Percentiles rank a stretch among this genome's conserved stretches.
Evolutionary conservation across 352 stramenopile species (phyloP).

Genomic region (Globisporangium nodosum): DNA sequence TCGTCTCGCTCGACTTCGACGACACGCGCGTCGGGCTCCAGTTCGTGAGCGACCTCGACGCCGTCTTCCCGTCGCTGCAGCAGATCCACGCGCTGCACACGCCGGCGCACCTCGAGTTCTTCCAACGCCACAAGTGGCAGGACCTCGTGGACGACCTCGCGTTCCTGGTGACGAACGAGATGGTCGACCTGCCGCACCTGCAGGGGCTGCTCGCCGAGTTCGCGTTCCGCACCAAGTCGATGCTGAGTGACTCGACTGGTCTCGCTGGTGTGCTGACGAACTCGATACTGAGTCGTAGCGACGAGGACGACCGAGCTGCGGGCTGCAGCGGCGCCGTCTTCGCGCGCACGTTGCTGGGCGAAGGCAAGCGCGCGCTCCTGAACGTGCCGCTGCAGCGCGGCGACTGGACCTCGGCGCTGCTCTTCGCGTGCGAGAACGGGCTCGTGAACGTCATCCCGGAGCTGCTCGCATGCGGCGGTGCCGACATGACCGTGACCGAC

Average conservation of each 20-base stretch:
- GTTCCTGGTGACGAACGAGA: slow-evolving; percentile 52
- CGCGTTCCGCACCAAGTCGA: slow-evolving; percentile 15
- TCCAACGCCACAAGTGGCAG: slow-evolving; percentile 31
- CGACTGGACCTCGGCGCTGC: slow-evolving; percentile 37
- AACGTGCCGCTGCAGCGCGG: slow-evolving; percentile 47
- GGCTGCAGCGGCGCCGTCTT: slow-evolving; percentile 23
- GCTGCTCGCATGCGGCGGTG: slow-evolving; percentile 28
- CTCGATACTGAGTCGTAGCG: not conserved
- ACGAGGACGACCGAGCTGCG: not conserved
- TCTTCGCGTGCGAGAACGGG: slow-evolving; percentile 58
- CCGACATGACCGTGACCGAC: slow-evolving; percentile 59
- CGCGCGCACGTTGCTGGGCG: slow-evolving; percentile 35
- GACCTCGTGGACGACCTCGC: slow-evolving; percentile 46
- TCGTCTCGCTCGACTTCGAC: slow-evolving; percentile 50
- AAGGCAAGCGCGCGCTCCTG: slow-evolving; percentile 29
- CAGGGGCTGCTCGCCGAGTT: slow-evolving; percentile 54
- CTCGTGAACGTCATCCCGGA: slow-evolving; percentile 36
- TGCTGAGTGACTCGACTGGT: not conserved
- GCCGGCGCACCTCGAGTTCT: slow-evolving; percentile 60
- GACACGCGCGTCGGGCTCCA: slow-evolving; percentile 49
- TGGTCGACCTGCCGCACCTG: slow-evolving; percentile 55
- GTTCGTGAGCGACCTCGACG: slow-evolving; percentile 47
- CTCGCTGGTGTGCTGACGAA: not conserved
- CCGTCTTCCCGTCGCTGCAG: slow-evolving; percentile 56
- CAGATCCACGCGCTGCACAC: slow-evolving; percentile 61